These are phyloP conservation scores for Saccharomyces cerevisiae DNA, from an alignment of 805 yeast species.

Conservation along the genomic window DNA sequence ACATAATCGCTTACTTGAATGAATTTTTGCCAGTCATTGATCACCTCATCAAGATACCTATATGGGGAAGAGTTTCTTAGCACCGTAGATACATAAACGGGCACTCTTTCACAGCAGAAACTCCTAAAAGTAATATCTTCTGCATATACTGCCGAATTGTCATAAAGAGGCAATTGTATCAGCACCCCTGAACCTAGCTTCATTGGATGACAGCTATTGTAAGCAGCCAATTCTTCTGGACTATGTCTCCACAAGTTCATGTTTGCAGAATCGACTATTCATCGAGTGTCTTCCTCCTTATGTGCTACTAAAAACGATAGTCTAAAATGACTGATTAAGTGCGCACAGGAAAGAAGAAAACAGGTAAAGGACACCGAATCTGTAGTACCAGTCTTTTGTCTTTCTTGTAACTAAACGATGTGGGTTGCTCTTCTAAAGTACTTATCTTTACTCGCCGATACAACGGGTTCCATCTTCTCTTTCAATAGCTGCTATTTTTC, in stretches of 20 bases:
- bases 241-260: not conserved
- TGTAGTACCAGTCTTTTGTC: not conserved
- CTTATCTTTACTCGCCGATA: not conserved
- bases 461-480: not conserved
- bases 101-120: slow-evolving; percentile 29
- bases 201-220: slow-evolving; percentile 28
- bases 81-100: slow-evolving; percentile 32
- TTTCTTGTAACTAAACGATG: not conserved
- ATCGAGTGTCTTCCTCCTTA: not conserved
- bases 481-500: not conserved
- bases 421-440: not conserved
- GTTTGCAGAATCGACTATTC: not conserved
- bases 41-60: slow-evolving; percentile 35
- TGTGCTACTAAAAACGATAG: not conserved
- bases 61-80: slow-evolving; percentile 25
- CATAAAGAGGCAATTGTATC: slow-evolving; percentile 9
- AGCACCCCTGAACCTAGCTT: slow-evolving; percentile 30
- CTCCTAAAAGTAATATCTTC: slow-evolving; percentile 24
- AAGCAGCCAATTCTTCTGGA: slow-evolving; percentile 2
- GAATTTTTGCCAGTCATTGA: slow-evolving; percentile 42
- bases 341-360: not conserved
- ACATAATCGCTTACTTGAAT: slow-evolving; percentile 23
- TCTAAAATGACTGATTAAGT: not conserved
- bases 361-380: not conserved
- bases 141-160: slow-evolving; percentile 8